Percentiles rank a stretch among this genome's conserved stretches.
phyloP scores from a whole-genome alignment of 148 eudicot genomes.

The Rhododendron mucronatum region DNA sequence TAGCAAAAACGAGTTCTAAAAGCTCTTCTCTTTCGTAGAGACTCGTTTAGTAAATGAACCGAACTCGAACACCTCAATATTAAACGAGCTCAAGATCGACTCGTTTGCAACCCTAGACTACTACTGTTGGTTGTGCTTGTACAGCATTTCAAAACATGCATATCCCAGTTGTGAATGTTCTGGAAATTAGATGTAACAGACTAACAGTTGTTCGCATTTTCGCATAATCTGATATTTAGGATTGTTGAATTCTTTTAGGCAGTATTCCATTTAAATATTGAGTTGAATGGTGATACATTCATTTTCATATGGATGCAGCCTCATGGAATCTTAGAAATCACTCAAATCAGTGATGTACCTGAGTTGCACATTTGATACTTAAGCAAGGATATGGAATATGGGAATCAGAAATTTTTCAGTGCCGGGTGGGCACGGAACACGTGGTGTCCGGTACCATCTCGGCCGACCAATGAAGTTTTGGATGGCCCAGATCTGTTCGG shows the following conservation, averaged over 20 bases:
- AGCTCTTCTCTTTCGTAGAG: no score
- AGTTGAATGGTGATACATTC: not conserved
- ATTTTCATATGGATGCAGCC: not conserved
- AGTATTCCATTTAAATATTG: no score
- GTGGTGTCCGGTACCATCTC: no score
- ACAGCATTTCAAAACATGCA: not conserved
- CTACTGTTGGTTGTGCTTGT: not conserved
- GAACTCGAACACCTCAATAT: not conserved
- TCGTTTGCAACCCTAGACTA: not conserved
- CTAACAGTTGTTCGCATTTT: no score
- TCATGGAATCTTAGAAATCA: not conserved
- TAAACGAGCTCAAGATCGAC: not conserved
- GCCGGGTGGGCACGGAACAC: no score
- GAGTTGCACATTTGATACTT: not conserved
- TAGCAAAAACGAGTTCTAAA: no score
- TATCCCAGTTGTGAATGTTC: not conserved
- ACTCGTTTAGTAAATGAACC: no score
- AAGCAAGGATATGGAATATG: not conserved
- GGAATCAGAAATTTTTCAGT: no score
- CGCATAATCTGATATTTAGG: no score
- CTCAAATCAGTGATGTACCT: not conserved
- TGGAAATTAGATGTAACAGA: not conserved
- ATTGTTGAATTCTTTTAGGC: no score
- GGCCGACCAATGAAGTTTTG: no score
- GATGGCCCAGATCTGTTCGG: no score